Evolutionary conservation across 352 stramenopile species (phyloP).

Genomic region (Pythium rishiriense): DNA sequence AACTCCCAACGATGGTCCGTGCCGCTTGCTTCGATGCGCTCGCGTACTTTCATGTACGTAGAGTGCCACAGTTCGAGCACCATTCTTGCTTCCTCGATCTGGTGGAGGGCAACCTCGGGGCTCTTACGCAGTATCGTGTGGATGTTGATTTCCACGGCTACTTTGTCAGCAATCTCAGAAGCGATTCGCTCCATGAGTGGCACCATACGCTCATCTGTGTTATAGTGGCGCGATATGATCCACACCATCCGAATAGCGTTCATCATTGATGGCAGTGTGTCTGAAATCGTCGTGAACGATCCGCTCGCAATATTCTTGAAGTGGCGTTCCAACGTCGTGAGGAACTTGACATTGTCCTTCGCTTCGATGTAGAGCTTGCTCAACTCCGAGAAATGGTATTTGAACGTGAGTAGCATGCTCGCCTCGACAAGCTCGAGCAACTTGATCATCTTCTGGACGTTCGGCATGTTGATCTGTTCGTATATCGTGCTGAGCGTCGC

Average conservation of each 20-base stretch:
- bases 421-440: constrained; percentile 91
- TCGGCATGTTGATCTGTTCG: constrained; percentile 95
- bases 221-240: constrained; percentile 97
- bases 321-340: constrained; percentile 94
- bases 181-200: constrained; percentile 96
- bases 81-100: constrained; percentile 90
- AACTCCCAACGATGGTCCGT: constrained; percentile 97
- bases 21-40: constrained; percentile 93
- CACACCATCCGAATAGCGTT: constrained; percentile 97
- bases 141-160: constrained; percentile 91
- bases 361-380: constrained; percentile 95
- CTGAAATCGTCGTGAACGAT: constrained; percentile 90
- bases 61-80: constrained; percentile 93
- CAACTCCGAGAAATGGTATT: constrained; percentile 94
- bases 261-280: constrained; percentile 96
- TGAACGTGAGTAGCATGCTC: constrained; percentile 91
- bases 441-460: constrained; percentile 96
- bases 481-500: constrained; percentile 94
- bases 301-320: constrained; percentile 95
- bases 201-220: constrained; percentile 97
- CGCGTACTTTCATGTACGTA: constrained; percentile 94
- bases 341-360: constrained; percentile 97
- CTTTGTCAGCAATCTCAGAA: constrained; percentile 93
- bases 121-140: constrained; percentile 86
- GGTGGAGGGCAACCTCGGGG: constrained; percentile 71